Base-by-base conservation (phyloP, 257 asterid genomes). In the Petunia secreta region DNA sequence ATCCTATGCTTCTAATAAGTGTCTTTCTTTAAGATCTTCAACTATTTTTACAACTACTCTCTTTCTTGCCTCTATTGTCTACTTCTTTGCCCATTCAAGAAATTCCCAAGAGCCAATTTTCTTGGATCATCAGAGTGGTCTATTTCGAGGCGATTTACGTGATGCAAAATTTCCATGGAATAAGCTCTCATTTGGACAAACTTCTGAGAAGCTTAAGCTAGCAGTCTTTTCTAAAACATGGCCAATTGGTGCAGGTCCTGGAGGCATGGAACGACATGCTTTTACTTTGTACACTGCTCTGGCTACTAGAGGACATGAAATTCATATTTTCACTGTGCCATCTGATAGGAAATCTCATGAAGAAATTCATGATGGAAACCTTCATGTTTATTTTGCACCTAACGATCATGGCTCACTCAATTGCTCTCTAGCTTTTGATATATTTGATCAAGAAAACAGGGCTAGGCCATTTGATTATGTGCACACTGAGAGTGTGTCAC, bases 241-340 rank as follows among this genome's bases (percentile, higher is more conserved):
- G 87, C 87, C 80, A 4, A 48, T 66, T 25, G 82, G 82, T 44
- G 69, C 87, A 5, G 81, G 75, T 69, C 82, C 83, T 1, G 87
- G 87, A 4, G 87, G 87, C 6, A 85, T 82, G 84, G 84, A 84
- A 63, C 79, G 87, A 10, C 87, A 80, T 10, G 80, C 87, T 43
- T 67, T 69, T 4, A 79, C 88, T 3, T 34, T 85, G 10, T 82
- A 79, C 38, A 48, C 54, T 13, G 71, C 80, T 16, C 82, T 85
- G 25, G 85, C 85, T 4, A 44, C 68, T 10, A 64, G 41, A 6
- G 88, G 82, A 13, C 82, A 82, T 39, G 82, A 79, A 40, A 67
- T 82, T 8, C 86, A 85, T 73, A 75, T 82, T 38, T 82, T 80
- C 50, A 76, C 86, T 0, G 86, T 64, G 2, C 86, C 84, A 6